Conservation (phyloP, 179 eudicot genomes). For the Sideroxylon spinosum region DNA sequence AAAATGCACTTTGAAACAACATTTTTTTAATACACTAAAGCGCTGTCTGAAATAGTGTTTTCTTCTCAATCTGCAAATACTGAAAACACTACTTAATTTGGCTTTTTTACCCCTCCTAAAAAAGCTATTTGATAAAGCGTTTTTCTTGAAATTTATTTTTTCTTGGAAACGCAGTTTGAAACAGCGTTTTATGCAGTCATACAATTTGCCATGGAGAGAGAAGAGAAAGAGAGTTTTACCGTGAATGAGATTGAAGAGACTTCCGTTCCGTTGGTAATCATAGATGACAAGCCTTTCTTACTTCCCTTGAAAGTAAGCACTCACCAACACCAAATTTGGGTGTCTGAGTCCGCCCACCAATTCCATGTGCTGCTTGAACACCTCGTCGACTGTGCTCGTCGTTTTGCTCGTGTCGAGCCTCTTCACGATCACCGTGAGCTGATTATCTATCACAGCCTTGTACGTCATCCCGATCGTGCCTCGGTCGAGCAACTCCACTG, state of each 20-base stretch:
- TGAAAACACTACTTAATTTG: no score
- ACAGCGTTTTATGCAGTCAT: no score
- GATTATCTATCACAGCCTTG: conserved; percentile 69
- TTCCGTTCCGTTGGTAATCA: conserved; percentile 88
- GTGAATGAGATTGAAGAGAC: conserved; percentile 79
- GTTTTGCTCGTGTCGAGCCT: conserved; percentile 67
- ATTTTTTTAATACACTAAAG: no score
- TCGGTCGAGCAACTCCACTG: conserved; percentile 88
- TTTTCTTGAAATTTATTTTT: no score
- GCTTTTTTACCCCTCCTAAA: no score
- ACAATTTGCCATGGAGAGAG: no score
- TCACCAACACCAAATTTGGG: conserved; percentile 76
- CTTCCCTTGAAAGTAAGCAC: conserved; percentile 77
- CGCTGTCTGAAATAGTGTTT: no score
- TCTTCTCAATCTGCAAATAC: no score
- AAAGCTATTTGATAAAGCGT: no score
- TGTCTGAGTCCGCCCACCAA: conserved; percentile 63
- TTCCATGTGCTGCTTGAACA: conserved; percentile 67
- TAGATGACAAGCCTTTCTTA: conserved; percentile 67
- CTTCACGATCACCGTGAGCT: conserved; percentile 66
- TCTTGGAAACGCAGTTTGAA: no score
- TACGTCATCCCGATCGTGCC: conserved; percentile 85
- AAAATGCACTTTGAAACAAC: no score
- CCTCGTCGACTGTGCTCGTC: conserved; percentile 43
- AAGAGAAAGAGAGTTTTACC: conserved; percentile 33